Base-by-base conservation (phyloP, 495 filamentous ascomycete species). In the Podospora pseudoanserina region DNA sequence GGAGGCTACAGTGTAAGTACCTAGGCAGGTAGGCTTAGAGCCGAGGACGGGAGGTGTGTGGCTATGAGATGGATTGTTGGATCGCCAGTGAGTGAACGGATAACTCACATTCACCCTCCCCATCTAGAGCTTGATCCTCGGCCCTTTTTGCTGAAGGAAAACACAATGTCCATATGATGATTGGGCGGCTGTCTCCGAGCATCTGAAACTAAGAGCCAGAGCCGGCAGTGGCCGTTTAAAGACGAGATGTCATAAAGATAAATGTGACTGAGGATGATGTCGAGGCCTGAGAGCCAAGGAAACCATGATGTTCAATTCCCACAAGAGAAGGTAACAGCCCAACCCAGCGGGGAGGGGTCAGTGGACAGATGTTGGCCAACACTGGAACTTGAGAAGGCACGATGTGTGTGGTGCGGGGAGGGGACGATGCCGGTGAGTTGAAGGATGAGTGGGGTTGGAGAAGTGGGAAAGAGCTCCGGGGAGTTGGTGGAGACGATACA, bases 101-200 rank as follows among this genome's bases (percentile, higher is more conserved):
- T 56, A 65, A 58, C 65, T 67, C 62, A 71, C 65, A 71, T 65
- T 68, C 65, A 65, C 55, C 9, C 39, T 49, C 13, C 39, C 15
- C 39, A 18, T 49, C 15, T 11, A 49, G 39, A 49, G 13, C 13
- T 49, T 49, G 39, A 49, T 13, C 7, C 39, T 49, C 39, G 39
- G 9, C 9, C 39, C 39, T 49, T 13, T 49, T 49, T 11, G 23
- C 39, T 49, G 2, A 49, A 49, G 39, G 2, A 2, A 49, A 49
- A 49, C 9, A 9, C 5, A 18, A 49, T 49, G 39, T 11, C 39
- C 34, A 39, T 39, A 39, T 39, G 34, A 23, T 23, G 23, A 23
- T 23, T 23, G 23, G 23, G 23, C 23, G 23, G 23, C 23, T 23
- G 23, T 23, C 23, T 23, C 23, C 23, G 23, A 23, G 23, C 23